Evolutionary conservation across 352 stramenopile genomes (phyloP), one percentile per base, ranked within the genome.

Genomic region (Albugo candida): DNA sequence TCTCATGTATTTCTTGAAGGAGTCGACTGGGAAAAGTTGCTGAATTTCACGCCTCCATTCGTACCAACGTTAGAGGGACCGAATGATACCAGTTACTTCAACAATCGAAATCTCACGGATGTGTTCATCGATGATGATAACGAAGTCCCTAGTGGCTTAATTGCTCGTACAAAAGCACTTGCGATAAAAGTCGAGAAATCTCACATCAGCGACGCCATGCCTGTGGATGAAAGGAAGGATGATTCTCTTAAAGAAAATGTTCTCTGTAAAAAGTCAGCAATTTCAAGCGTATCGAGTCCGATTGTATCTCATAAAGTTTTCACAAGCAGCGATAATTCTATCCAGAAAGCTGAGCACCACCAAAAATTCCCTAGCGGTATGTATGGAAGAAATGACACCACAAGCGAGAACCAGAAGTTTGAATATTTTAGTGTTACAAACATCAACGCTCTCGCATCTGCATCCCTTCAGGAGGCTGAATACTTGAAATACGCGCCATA

Each of bases 41-140:
- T 89, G 17, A 67, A 86, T 11, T 70, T 67, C 13, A 75, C 80
- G 16, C 75, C 77, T 20, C 80, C 80, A 17, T 93, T 93, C 51
- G 80, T 93, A 0, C 81, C 81, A 19, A 89, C 76, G 1, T 53
- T 93, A 16, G 74, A 87, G 56, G 76, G 78, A 5, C 74, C 75
- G 16, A 82, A 81, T 41, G 81, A 93, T 55, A 93, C 81, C 27
- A 88, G 74, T 45, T 93, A 93, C 55, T 93, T 93, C 59, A 89
- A 88, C 61, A 92, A 92, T 41, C 65, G 77, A 18, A 80, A 93
- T 48, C 54, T 92, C 20, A 88, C 75, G 0, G 78, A 87, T 44
- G 71, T 82, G 12, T 88, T 86, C 49, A 83, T 88, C 34, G 78
- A 91, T 40, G 74, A 86, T 52, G 67, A 83, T 31, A 74, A 86